These are phyloP conservation scores for Phallus indusiatus DNA, from an alignment of 768 basidiomycete species.

Conservation along the genomic window DNA sequence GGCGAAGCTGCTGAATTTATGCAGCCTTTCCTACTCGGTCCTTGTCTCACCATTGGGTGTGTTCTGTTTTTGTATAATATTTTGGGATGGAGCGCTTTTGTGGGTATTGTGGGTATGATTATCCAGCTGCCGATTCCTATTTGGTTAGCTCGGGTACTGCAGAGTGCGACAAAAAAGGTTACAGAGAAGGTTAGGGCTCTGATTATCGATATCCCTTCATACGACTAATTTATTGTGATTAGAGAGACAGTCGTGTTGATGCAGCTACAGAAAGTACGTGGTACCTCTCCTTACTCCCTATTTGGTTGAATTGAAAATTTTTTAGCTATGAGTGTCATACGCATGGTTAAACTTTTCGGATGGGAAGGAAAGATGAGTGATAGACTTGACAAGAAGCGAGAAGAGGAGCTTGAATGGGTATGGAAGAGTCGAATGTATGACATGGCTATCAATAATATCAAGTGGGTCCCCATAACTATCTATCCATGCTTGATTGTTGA, in stretches of 20 bases:
- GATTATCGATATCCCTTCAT: too few species aligned
- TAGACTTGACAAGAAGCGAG: slow-evolving; percentile 45
- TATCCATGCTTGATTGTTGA: background rate
- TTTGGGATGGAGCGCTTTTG: slow-evolving; percentile 34
- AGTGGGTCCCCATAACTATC: slow-evolving; percentile 24
- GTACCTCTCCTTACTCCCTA: background rate
- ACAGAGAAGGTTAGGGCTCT: slow-evolving; percentile 33
- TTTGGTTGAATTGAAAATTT: slow-evolving; percentile 3
- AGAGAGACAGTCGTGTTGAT: background rate
- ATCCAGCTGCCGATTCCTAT: slow-evolving; percentile 25
- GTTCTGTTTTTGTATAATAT: slow-evolving; percentile 34
- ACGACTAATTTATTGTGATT: slow-evolving; percentile 9
- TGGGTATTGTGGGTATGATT: background rate
- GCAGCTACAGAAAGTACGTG: background rate
- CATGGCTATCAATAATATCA: slow-evolving; percentile 33
- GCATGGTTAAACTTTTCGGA: slow-evolving; percentile 66
- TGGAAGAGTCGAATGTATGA: slow-evolving; percentile 44
- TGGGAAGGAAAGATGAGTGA: slow-evolving; percentile 38
- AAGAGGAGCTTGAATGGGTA: slow-evolving; percentile 48
- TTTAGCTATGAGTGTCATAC: slow-evolving; percentile 43
- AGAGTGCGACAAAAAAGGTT: slow-evolving; percentile 48
- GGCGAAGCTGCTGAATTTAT: background rate
- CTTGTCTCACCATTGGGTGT: slow-evolving; percentile 26
- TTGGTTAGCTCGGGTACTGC: slow-evolving; percentile 49
- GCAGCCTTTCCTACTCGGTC: slow-evolving; percentile 19